Evolutionary conservation across 441 rosid genomes (phyloP), one percentile per base, ranked within the genome.

Genomic region (Pelargonium australe): DNA sequence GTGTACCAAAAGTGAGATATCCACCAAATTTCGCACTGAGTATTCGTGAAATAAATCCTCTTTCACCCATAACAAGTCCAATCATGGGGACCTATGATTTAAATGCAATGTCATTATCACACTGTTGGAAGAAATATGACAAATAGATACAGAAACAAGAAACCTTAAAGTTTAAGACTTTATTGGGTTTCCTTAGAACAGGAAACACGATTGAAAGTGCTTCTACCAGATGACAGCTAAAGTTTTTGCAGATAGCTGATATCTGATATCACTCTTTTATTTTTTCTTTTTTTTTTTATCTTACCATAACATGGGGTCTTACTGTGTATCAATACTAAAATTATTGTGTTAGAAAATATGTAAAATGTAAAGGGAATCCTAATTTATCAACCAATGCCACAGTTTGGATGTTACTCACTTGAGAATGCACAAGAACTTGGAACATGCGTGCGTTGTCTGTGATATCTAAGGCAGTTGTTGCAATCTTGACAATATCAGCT

Each of bases 401-500:
- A 17, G 62, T 17, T 57, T 57, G 62, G 25, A 20, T 17, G 19
- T 16, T 63, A 31, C 68, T 55, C 87, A 95, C 97, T 79, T 87
- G 90, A 72, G 93, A 85, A 81, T 87, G 87, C 61, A 85, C 90
- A 3, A 85, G 89, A 78, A 89, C 81, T 73, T 92, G 95, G 83
- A 92, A 92, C 80, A 95, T 75, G 44, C 89, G 89, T 12, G 95
- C 89, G 68, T 85, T 92, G 71, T 95, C 98, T 74, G 93, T 66
- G 57, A 95, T 92, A 69, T 95, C 96, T 65, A 76, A 73, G 49
- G 98, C 96, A 64, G 93, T 92, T 7, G 98, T 92, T 25, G 95
- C 96, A 81, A 92, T 84, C 81, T 95, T 95, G 65, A 95, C 99
- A 37, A 92, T 90, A 65, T 95, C 95, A 16, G 99, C 97, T 75